These are phyloP conservation scores for Tylopilus sp. DNA, from an alignment of 1,284 basidiomycete genomes.

Conservation along the genomic window DNA sequence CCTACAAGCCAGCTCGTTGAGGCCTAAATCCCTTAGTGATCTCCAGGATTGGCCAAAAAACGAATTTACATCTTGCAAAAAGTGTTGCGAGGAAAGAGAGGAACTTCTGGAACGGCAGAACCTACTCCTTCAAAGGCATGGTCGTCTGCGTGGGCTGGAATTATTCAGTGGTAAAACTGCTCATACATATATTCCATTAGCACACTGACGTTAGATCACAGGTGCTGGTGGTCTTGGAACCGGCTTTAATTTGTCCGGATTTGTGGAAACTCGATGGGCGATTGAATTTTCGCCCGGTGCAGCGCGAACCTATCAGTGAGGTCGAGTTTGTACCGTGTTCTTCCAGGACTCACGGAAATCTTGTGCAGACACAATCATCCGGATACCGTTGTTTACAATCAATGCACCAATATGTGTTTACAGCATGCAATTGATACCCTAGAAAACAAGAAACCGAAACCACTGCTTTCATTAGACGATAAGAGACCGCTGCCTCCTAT, in stretches of 20 bases:
- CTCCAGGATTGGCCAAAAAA: slow-evolving; percentile 31
- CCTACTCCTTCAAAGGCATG: slow-evolving; percentile 34
- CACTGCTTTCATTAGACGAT: slow-evolving; percentile 39
- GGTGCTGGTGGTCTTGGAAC: slow-evolving; percentile 68
- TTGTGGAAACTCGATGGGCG: slow-evolving; percentile 60
- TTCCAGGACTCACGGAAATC: slow-evolving; percentile 3
- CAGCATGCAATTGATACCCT: slow-evolving; percentile 49
- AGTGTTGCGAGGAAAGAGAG: slow-evolving; percentile 37
- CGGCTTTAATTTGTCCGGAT: slow-evolving; percentile 54
- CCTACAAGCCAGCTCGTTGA: slow-evolving; percentile 23
- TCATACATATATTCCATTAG: slow-evolving; percentile 1
- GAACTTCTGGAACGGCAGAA: slow-evolving; percentile 29
- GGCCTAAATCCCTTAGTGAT: slow-evolving; percentile 18
- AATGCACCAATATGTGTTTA: slow-evolving; percentile 56
- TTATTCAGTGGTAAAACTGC: slow-evolving; percentile 53
- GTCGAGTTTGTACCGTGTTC: slow-evolving; percentile 3
- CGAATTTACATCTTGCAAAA: slow-evolving; percentile 34
- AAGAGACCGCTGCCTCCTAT: slow-evolving; percentile 40
- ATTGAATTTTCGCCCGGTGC: slow-evolving; percentile 61
- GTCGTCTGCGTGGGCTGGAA: slow-evolving; percentile 52
- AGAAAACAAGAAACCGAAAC: slow-evolving; percentile 38
- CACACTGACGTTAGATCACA: slow-evolving; percentile 25
- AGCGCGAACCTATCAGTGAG: slow-evolving; percentile 54
- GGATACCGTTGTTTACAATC: slow-evolving; percentile 53
- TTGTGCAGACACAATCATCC: slow-evolving; percentile 54